phyloP scores from a whole-genome alignment of 1,284 basidiomycete species.

The Boletus nobilissimus region DNA sequence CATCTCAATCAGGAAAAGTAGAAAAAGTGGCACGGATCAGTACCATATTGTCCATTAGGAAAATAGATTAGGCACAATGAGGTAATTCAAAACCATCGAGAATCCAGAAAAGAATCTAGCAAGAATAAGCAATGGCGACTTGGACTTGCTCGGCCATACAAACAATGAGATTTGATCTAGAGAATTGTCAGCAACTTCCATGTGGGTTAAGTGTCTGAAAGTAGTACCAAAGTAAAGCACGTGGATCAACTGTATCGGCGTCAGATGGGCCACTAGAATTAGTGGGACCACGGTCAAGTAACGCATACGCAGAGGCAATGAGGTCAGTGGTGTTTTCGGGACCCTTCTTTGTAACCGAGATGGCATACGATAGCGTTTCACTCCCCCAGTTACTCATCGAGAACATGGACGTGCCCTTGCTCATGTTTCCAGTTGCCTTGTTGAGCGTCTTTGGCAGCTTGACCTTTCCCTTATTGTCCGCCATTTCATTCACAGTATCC shows the following conservation, averaged over 20 bases:
- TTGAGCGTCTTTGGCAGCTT: conserved; percentile 29
- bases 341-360: conserved; percentile 4
- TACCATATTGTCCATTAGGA: too few species aligned
- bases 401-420: conserved; percentile 19
- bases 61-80: too few species aligned
- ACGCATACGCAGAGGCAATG: background rate
- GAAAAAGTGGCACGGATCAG: too few species aligned
- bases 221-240: conserved; percentile 18
- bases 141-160: conserved; percentile 1
- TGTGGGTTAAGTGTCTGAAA: background rate
- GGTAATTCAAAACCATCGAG: too few species aligned
- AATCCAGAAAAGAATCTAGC: too few species aligned
- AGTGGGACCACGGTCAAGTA: background rate
- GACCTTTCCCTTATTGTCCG: conserved; percentile 23
- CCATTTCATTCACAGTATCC: conserved; percentile 23
- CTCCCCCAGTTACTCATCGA: conserved; percentile 16
- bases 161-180: conserved; percentile 1
- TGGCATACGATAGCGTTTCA: conserved; percentile 4
- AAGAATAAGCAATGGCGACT: background rate
- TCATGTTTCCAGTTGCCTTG: conserved; percentile 23
- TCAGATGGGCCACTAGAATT: background rate
- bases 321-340: conserved; percentile 10
- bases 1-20: too few species aligned
- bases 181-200: conserved; percentile 6
- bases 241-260: background rate